Percentiles rank a stretch among this genome's conserved stretches.
These are phyloP conservation scores for Zasmidium angulare DNA, from an alignment of 2,329 filamentous ascomycete genomes.

Conservation along the genomic window DNA sequence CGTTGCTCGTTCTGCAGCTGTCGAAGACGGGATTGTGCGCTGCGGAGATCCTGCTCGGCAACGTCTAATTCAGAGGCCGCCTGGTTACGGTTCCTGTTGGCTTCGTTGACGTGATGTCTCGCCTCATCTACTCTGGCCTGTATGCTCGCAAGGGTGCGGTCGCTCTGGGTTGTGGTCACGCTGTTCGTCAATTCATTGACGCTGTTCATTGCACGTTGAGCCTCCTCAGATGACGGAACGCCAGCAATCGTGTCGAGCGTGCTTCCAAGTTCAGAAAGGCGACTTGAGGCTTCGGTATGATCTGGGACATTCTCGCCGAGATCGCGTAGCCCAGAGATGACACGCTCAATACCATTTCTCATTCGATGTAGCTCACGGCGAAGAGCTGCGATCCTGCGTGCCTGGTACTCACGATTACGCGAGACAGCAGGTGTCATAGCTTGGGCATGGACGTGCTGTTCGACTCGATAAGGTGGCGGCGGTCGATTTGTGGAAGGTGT, in stretches of 20 bases:
- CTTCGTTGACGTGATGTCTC: slow-evolving; percentile 32
- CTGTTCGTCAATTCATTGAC: slow-evolving; percentile 21
- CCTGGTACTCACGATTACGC: slow-evolving; percentile 37
- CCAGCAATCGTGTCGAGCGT: slow-evolving; percentile 32
- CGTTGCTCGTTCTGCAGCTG: slow-evolving; percentile 37
- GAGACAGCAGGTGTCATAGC: slow-evolving; percentile 28
- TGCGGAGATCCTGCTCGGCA: slow-evolving; percentile 34
- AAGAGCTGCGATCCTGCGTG: slow-evolving; percentile 36
- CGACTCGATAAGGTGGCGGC: not conserved
- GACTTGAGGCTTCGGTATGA: slow-evolving; percentile 29
- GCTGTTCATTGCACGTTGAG: slow-evolving; percentile 24
- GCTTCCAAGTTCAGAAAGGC: slow-evolving; percentile 30
- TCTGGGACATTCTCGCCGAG: slow-evolving; percentile 37
- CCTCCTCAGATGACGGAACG: slow-evolving; percentile 20
- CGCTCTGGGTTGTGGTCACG: slow-evolving; percentile 17
- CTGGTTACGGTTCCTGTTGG: slow-evolving; percentile 34
- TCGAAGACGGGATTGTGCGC: slow-evolving; percentile 32
- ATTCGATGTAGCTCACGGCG: slow-evolving; percentile 39
- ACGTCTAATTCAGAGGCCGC: slow-evolving; percentile 34
- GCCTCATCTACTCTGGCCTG: slow-evolving; percentile 34
- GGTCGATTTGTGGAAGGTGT: not conserved
- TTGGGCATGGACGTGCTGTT: slow-evolving; percentile 27
- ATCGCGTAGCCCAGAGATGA: slow-evolving; percentile 37
- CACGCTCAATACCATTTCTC: slow-evolving; percentile 39
- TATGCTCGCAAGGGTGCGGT: slow-evolving; percentile 27